These are phyloP conservation scores for Calonectria multiphialidica DNA, from an alignment of 2,329 filamentous ascomycete genomes.

Conservation along the genomic window DNA sequence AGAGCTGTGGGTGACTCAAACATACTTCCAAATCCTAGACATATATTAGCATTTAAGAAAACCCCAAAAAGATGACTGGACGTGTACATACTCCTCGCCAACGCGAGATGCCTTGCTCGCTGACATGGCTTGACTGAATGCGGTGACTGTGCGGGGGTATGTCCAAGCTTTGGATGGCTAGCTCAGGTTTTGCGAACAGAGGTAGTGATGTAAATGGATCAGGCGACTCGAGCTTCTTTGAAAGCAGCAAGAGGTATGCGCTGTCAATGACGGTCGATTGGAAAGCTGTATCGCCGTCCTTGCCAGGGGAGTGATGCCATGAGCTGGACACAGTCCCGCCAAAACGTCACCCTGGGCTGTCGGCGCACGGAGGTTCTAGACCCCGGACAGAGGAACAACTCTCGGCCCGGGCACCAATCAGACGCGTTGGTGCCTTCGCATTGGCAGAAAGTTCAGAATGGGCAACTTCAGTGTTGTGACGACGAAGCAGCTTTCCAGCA, in stretches of 20 bases:
- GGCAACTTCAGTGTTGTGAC: conserved; percentile 14
- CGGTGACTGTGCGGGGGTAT: background rate
- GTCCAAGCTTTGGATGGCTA: background rate
- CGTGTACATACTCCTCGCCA: conserved; percentile 69
- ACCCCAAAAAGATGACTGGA: conserved; percentile 14
- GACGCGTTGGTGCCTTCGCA: conserved; percentile 30
- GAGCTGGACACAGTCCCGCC: conserved; percentile 17
- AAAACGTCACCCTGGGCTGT: conserved; percentile 36
- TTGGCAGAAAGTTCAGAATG: conserved; percentile 33
- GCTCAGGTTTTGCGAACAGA: background rate
- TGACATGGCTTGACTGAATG: conserved; percentile 58
- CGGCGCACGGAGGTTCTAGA: conserved; percentile 40
- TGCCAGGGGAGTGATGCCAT: conserved; percentile 31
- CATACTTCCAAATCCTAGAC: conserved; percentile 92
- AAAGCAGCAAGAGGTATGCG: background rate
- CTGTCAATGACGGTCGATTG: background rate
- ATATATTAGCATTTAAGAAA: conserved; percentile 42
- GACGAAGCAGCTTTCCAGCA: conserved; percentile 28
- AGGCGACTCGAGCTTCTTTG: background rate
- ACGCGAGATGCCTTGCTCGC: conserved; percentile 71
- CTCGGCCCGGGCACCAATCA: conserved; percentile 51
- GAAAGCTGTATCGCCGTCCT: conserved; percentile 2
- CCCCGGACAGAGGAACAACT: conserved; percentile 48
- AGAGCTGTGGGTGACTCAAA: conserved; percentile 31
- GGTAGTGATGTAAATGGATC: background rate